Conservation (phyloP, 176 grass and related monocot genomes). For the Eleusine indica region DNA sequence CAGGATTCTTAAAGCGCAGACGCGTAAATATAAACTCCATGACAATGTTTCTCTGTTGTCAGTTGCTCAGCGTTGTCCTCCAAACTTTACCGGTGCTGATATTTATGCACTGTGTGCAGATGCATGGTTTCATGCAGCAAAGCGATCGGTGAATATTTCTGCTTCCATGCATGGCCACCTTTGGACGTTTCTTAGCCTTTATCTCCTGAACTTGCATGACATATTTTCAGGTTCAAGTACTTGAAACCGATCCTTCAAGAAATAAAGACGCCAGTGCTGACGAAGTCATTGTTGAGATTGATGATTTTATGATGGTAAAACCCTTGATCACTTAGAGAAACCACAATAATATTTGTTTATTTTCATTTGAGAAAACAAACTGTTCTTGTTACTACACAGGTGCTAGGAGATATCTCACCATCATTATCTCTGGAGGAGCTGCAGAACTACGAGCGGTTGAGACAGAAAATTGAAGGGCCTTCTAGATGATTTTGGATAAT, state of each 20-base stretch:
- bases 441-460: constrained; percentile 63
- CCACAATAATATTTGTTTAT: not conserved
- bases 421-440: constrained; percentile 70
- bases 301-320: constrained; percentile 83
- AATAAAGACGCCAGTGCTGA: constrained; percentile 51
- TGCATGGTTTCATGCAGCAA: constrained; percentile 98
- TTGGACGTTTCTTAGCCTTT: not conserved
- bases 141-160: constrained; percentile 57
- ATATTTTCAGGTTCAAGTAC: constrained; percentile 44
- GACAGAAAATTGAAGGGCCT: constrained; percentile 76
- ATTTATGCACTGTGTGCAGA: constrained; percentile 94
- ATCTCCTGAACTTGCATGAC: constrained; percentile 4
- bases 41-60: constrained; percentile 82
- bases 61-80: constrained; percentile 78
- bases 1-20: constrained; percentile 95
- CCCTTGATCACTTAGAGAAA: constrained; percentile 8
- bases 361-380: not conserved
- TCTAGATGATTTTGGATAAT: constrained; percentile 45
- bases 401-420: constrained; percentile 68
- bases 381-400: constrained; percentile 43
- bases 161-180: not conserved
- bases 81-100: constrained; percentile 96
- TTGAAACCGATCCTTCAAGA: constrained; percentile 51
- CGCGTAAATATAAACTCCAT: constrained; percentile 87
- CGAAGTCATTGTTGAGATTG: constrained; percentile 67